A percentile compares a stretch with the other conserved stretches of the same genome.
Conservation (phyloP, 441 rosid species). For the Jatropha multifida region DNA sequence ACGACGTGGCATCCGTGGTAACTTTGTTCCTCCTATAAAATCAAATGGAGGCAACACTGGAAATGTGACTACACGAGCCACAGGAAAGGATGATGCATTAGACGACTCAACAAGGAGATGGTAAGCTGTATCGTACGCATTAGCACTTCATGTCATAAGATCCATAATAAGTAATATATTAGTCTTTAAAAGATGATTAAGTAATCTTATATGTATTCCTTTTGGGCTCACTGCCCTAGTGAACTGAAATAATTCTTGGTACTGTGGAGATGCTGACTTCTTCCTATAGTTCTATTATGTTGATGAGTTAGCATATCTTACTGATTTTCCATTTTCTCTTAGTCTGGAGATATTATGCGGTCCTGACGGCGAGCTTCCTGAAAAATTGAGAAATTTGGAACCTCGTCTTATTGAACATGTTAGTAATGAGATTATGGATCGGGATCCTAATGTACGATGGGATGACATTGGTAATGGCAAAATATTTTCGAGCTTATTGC, state of each 20-base stretch:
- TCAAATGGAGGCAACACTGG: constrained; percentile 61
- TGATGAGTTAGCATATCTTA: background rate
- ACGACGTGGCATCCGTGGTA: constrained; percentile 77
- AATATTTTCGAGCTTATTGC: constrained; percentile 20
- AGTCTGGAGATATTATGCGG: constrained; percentile 96
- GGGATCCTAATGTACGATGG: constrained; percentile 95
- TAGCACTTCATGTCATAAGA: background rate
- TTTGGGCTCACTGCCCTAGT: background rate
- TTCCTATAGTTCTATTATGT: background rate
- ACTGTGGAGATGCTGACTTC: background rate
- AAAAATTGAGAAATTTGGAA: constrained; percentile 89
- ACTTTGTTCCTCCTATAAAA: constrained; percentile 87
- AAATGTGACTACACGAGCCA: constrained; percentile 59
- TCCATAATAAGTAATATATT: background rate
- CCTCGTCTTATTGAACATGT: constrained; percentile 96
- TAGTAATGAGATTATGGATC: constrained; percentile 96
- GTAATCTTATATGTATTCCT: background rate
- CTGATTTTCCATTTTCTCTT: constrained; percentile 16
- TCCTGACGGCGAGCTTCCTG: constrained; percentile 97
- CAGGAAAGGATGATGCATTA: constrained; percentile 79
- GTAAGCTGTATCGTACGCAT: constrained; percentile 39
- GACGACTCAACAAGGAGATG: constrained; percentile 87
- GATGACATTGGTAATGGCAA: constrained; percentile 77
- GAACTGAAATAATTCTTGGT: background rate
- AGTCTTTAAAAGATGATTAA: constrained; percentile 16